Conservation (phyloP, 1,284 basidiomycete species). For the Trametes versicolor region DNA sequence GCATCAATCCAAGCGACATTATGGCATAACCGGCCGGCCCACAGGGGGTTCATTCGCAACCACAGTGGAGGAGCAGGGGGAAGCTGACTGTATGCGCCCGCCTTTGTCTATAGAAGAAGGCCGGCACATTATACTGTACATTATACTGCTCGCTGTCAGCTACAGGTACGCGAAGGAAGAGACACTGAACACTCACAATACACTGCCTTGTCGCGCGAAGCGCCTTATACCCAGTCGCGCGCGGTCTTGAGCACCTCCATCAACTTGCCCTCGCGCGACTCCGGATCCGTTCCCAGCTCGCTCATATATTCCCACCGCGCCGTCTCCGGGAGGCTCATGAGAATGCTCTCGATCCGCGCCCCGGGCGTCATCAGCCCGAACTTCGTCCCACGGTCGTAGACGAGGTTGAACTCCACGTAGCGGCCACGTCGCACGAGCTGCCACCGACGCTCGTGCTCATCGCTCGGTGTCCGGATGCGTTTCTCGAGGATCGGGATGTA, state of each 20-base stretch:
- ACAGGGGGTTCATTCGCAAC: no score
- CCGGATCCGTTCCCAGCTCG: slow-evolving; percentile 75
- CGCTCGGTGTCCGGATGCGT: slow-evolving; percentile 64
- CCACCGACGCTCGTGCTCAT: slow-evolving; percentile 82
- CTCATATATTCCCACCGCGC: slow-evolving; percentile 96
- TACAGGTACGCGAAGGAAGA: background rate
- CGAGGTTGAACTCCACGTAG: slow-evolving; percentile 95
- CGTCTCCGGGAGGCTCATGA: slow-evolving; percentile 92
- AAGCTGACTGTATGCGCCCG: background rate
- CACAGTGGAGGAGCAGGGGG: background rate
- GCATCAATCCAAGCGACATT: no score
- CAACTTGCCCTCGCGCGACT: slow-evolving; percentile 78
- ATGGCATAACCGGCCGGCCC: no score
- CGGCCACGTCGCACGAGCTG: slow-evolving; percentile 89
- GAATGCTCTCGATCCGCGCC: slow-evolving; percentile 91
- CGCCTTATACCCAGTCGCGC: slow-evolving; percentile 69
- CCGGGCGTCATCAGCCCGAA: slow-evolving; percentile 93
- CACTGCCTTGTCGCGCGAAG: background rate
- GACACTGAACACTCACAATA: background rate
- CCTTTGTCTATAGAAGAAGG: background rate
- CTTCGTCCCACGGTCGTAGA: slow-evolving; percentile 88
- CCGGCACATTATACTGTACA: background rate
- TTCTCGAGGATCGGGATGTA: slow-evolving; percentile 86
- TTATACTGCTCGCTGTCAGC: background rate
- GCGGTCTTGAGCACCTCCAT: slow-evolving; percentile 77